Percentiles rank a stretch among this genome's conserved stretches.
These are phyloP conservation scores for Geotrichum siamense DNA, from an alignment of 1,139 yeast genomes.

Conservation along the genomic window DNA sequence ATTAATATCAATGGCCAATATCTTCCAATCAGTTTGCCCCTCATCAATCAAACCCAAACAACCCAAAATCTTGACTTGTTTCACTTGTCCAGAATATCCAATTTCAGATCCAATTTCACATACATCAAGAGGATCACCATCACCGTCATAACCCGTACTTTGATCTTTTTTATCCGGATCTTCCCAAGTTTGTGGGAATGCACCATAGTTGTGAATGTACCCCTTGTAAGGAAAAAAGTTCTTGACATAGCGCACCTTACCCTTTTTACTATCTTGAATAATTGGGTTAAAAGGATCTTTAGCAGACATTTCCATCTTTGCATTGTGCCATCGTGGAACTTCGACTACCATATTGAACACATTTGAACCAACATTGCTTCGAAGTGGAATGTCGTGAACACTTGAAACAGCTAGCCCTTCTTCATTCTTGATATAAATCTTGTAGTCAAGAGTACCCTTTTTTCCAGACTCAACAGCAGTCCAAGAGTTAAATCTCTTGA, in stretches of 20 bases:
- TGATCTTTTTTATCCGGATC: constrained; percentile 45
- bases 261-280: constrained; percentile 69
- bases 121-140: constrained; percentile 93
- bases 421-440: constrained; percentile 48
- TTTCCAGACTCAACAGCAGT: constrained; percentile 65
- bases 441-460: constrained; percentile 73
- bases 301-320: constrained; percentile 58
- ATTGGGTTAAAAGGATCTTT: constrained; percentile 65
- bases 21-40: constrained; percentile 98
- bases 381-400: constrained; percentile 86
- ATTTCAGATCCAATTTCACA: constrained; percentile 78
- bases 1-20: constrained; percentile 71
- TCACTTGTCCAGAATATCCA: constrained; percentile 66
- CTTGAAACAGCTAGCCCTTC: constrained; percentile 42
- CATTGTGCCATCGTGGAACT: constrained; percentile 94
- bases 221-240: constrained; percentile 96
- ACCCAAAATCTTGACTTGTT: constrained; percentile 84
- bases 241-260: constrained; percentile 74
- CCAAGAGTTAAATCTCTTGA: constrained; percentile 4
- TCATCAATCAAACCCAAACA: constrained; percentile 92
- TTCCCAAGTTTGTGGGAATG: constrained; percentile 99
- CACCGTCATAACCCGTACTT: constrained; percentile 61
- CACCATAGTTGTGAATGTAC: constrained; percentile 93
- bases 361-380: constrained; percentile 38
- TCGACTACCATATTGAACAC: constrained; percentile 87